Conservation (phyloP, 805 yeast species). For the Candida sanyiensis region DNA sequence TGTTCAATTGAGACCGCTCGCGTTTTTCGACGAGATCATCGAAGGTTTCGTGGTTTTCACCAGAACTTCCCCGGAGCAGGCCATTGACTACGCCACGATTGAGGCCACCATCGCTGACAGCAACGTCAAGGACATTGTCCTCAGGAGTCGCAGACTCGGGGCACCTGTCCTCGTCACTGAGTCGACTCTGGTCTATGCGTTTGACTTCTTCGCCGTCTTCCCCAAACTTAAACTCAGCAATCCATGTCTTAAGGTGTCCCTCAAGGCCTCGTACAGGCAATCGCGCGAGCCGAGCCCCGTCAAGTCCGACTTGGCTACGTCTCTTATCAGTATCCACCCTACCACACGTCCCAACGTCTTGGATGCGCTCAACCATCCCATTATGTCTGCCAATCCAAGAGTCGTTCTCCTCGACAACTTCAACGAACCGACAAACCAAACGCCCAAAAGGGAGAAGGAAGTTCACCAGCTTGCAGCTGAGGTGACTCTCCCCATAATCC, state of each 20-base stretch:
- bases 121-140: not conserved
- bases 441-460: slow-evolving; percentile 2
- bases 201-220: slow-evolving; percentile 16
- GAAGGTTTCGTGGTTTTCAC: slow-evolving; percentile 10
- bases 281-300: not conserved
- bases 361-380: slow-evolving; percentile 13
- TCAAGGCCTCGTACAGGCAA: not conserved
- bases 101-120: not conserved
- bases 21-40: slow-evolving; percentile 15
- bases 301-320: not conserved
- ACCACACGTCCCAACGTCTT: slow-evolving; percentile 20
- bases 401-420: slow-evolving; percentile 17
- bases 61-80: slow-evolving; percentile 2
- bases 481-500: slow-evolving; percentile 24
- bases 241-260: slow-evolving; percentile 13
- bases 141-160: not conserved
- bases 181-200: slow-evolving; percentile 8
- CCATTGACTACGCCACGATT: not conserved
- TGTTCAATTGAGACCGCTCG: not conserved
- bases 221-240: slow-evolving; percentile 21
- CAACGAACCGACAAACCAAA: slow-evolving; percentile 15
- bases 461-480: not conserved
- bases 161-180: not conserved
- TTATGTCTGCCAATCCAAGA: slow-evolving; percentile 1
- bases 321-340: slow-evolving; percentile 13